phyloP scores from a whole-genome alignment of 305 asterid genomes.

The Fraxinus dipetala region DNA sequence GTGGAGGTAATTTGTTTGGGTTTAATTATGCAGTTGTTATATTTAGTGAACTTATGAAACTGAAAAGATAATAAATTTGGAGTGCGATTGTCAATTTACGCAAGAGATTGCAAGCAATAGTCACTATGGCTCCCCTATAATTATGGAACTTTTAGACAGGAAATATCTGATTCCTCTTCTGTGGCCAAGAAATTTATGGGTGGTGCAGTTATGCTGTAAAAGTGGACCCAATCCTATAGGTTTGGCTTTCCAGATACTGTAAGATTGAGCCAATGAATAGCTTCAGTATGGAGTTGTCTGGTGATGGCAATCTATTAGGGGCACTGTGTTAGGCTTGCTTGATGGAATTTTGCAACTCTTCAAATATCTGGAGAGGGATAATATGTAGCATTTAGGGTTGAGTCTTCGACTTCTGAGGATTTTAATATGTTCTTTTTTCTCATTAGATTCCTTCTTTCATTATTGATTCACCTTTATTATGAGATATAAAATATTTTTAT shows the following conservation, averaged over 20 bases:
- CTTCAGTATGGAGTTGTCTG: not conserved
- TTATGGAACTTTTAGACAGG: not conserved
- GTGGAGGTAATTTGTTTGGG: constrained; percentile 49
- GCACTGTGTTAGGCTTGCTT: not conserved
- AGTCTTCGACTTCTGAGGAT: not conserved
- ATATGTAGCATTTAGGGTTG: not conserved
- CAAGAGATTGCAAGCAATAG: not conserved
- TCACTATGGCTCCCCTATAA: not conserved
- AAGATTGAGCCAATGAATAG: not conserved
- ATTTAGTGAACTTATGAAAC: not conserved
- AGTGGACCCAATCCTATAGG: not conserved
- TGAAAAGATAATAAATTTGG: not conserved
- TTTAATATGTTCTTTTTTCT: not conserved
- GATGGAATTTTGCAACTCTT: not conserved
- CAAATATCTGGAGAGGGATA: not conserved
- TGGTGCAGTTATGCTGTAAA: not conserved
- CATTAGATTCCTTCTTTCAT: not conserved
- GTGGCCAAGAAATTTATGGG: not conserved
- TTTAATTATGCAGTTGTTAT: not conserved
- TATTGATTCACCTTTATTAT: not conserved
- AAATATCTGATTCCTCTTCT: not conserved
- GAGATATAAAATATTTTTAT: not conserved
- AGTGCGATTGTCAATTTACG: not conserved
- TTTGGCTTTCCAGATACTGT: not conserved
- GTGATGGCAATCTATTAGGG: not conserved